Evolutionary conservation across 2,329 filamentous ascomycete species (phyloP), one percentile per base, ranked within the genome.

Genomic region (Fusarium avenaceum): DNA sequence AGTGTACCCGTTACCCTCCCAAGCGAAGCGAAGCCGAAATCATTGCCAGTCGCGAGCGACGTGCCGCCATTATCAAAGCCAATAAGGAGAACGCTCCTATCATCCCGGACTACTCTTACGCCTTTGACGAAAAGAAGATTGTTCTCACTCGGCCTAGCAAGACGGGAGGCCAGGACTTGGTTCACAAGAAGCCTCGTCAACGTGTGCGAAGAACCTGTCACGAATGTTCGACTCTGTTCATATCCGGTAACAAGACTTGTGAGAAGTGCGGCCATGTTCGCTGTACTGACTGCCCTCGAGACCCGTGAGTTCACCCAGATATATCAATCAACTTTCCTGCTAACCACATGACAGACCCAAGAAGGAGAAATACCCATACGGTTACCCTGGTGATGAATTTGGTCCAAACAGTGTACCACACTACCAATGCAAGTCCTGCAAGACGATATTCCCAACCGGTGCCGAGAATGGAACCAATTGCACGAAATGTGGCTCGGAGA

Each of bases 271-370:
- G 84, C 28, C 94, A 97, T 77, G 77, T 85, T 51, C 89, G 92
- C 54, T 97, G 93, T 82, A 92, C 89, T 39, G 90, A 90, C 75
- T 96, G 93, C 77, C 92, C 92, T 28, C 85, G 93, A 72, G 89
- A 93, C 74, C 93, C 93, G 85, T 93, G 86, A 77, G 91, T 89
- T 53, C 38, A 32, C 20, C 26, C n/a, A 35, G 20, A 22, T 44
- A 53, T 55, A 62, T 56, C 17, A 67, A 50, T 50, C 22, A 40
- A 20, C 39, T 35, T 45, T 26, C 47, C 55, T 43, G 17, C 57
- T 69, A 70, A 67, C 46, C 14, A 56, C 4, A 39, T 26, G 72
- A 24, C 72, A 90, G 88, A 48, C 82, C 89, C 63, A 92, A 91
- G 80, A 88, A 86, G 73, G 84, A 87, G 73, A 91, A 90, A 74